These are phyloP conservation scores for Parsonsia alboflavescens DNA, from an alignment of 257 asterid species.

Conservation along the genomic window DNA sequence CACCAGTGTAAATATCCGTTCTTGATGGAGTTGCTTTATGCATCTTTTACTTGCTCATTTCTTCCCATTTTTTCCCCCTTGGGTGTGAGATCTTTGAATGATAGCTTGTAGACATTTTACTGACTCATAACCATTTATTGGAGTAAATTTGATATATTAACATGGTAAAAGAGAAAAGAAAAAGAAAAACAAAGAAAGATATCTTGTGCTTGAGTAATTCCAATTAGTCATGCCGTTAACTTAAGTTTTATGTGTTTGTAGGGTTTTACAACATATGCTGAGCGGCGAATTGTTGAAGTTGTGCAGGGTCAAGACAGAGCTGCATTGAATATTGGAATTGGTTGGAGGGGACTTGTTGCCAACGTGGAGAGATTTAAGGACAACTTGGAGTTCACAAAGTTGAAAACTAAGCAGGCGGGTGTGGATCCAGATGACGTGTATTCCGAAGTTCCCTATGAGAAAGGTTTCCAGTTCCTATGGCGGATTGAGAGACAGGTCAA, in stretches of 20 bases:
- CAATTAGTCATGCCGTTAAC: neutral
- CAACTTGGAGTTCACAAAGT: conserved; percentile 81
- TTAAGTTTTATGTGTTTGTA: conserved; percentile 24
- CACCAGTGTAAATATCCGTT: neutral
- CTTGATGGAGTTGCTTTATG: neutral
- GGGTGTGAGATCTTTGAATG: neutral
- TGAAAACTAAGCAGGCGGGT: conserved; percentile 81
- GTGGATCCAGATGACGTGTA: conserved; percentile 85
- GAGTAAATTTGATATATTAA: neutral
- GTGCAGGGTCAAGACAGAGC: conserved; percentile 88
- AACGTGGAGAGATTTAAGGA: conserved; percentile 82
- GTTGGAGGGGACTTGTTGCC: conserved; percentile 79
- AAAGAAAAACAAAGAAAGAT: neutral
- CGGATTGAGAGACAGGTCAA: conserved; percentile 89
- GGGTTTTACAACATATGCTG: conserved; percentile 97
- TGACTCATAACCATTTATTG: neutral
- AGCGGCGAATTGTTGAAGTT: conserved; percentile 84
- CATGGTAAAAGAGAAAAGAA: no score
- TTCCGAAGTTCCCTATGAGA: conserved; percentile 81
- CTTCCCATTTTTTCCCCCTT: no score
- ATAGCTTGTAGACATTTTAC: neutral
- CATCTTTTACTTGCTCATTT: no score
- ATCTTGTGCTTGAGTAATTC: neutral
- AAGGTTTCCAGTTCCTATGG: conserved; percentile 93
- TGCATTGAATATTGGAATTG: conserved; percentile 65